These are phyloP conservation scores for Puccinia horiana DNA, from an alignment of 1,284 basidiomycete species.

Conservation along the genomic window DNA sequence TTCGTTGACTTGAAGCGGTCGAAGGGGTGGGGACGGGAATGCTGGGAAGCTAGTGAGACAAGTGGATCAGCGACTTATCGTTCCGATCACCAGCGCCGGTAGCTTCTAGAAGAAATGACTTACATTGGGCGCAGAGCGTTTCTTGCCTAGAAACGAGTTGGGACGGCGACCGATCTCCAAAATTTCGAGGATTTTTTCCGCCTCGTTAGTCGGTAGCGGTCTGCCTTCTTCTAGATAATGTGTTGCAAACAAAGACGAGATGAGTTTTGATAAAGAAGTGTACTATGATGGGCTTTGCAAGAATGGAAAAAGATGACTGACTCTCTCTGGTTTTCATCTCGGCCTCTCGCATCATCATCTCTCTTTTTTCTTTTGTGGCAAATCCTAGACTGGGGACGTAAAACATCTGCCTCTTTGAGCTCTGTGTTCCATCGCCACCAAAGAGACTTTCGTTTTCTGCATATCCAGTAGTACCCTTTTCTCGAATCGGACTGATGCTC, in stretches of 20 bases:
- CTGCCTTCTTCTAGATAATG: constrained; percentile 44
- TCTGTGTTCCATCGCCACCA: not conserved
- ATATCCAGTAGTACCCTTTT: not conserved
- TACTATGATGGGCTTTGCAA: not conserved
- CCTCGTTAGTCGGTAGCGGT: constrained; percentile 59
- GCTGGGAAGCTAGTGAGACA: constrained; percentile 12
- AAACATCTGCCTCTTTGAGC: constrained; percentile 53
- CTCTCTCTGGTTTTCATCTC: constrained; percentile 26
- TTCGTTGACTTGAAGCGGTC: constrained; percentile 6
- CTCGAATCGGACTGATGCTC: constrained; percentile 37
- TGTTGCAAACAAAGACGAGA: not conserved
- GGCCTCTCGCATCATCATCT: constrained; percentile 50
- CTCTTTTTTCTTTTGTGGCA: constrained; percentile 52
- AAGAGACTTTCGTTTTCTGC: not conserved
- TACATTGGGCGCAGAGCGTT: constrained; percentile 45
- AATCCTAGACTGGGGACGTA: constrained; percentile 53
- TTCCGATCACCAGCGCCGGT: not conserved
- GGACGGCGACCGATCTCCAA: constrained; percentile 58
- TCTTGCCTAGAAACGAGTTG: constrained; percentile 54
- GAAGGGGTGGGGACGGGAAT: constrained; percentile 42
- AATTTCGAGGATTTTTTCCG: constrained; percentile 59
- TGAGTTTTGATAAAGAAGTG: not conserved
- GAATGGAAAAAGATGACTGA: not conserved
- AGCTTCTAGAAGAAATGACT: not conserved
- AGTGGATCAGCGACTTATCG: constrained; percentile 10